phyloP scores from a whole-genome alignment of 345 rosid species.

The Aquilaria sinensis region DNA sequence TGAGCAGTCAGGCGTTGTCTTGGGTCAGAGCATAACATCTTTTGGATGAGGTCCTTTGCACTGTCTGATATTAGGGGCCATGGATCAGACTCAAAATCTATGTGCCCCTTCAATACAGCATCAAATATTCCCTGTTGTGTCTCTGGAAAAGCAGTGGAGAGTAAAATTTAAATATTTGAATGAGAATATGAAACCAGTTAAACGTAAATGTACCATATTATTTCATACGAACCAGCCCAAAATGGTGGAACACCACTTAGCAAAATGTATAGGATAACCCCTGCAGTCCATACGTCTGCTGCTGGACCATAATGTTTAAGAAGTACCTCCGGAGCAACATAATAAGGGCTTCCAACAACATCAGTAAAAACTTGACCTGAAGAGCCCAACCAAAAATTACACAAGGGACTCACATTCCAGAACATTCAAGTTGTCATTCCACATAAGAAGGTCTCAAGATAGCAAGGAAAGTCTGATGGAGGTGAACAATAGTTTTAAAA shows the following conservation, averaged over 20 bases:
- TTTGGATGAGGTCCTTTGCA: slow-evolving; percentile 76
- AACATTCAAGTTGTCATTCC: neutral
- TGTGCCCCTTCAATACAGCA: slow-evolving; percentile 89
- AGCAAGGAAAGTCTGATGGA: too few relatives aligned
- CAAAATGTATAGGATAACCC: slow-evolving; percentile 89
- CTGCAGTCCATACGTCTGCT: slow-evolving; percentile 99
- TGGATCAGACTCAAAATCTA: slow-evolving; percentile 92
- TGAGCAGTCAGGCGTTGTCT: slow-evolving; percentile 88
- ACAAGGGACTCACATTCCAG: slow-evolving; percentile 2
- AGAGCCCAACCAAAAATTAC: slow-evolving; percentile 16
- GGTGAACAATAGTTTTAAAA: too few relatives aligned
- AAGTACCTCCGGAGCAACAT: slow-evolving; percentile 97
- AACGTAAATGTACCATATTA: slow-evolving; percentile 2
- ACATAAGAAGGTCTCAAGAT: too few relatives aligned
- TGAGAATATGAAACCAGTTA: neutral
- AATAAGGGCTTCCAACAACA: slow-evolving; percentile 97
- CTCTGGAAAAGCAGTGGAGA: slow-evolving; percentile 37
- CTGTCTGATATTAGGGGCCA: slow-evolving; percentile 95
- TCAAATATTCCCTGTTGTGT: slow-evolving; percentile 98
- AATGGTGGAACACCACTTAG: slow-evolving; percentile 98
- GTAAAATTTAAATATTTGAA: slow-evolving; percentile 12
- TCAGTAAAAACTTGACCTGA: slow-evolving; percentile 86
- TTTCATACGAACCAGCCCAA: slow-evolving; percentile 76
- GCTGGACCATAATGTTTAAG: slow-evolving; percentile 88
- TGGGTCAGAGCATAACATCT: slow-evolving; percentile 79